A percentile compares a stretch with the other conserved stretches of the same genome.
phyloP scores from a whole-genome alignment of 2,329 filamentous ascomycete genomes.

The Ploettnerulaceae sp. region DNA sequence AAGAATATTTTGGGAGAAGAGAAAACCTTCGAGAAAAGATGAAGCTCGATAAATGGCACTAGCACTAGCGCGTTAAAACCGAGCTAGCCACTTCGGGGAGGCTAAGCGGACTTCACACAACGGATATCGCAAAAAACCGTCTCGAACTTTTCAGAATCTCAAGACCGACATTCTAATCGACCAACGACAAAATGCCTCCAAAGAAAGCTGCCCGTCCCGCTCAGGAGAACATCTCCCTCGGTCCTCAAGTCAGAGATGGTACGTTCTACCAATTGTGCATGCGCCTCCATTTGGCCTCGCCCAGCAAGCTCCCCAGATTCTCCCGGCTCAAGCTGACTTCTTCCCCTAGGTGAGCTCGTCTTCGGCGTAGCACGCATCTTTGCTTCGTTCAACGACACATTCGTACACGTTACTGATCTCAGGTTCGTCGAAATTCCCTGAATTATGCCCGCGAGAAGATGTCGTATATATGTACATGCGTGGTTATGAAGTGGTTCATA shows the following conservation, averaged over 20 bases:
- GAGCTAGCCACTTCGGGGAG: not conserved
- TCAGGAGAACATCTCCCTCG: constrained; percentile 98
- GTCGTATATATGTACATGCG: constrained; percentile 9
- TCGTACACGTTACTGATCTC: constrained; percentile 99
- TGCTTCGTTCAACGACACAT: constrained; percentile 65
- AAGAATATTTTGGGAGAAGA: not conserved
- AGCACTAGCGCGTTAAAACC: not conserved
- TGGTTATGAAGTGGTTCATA: constrained; percentile 39
- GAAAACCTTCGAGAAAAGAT: not conserved
- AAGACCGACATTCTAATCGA: not conserved
- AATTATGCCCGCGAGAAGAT: constrained; percentile 16
- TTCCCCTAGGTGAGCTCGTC: constrained; percentile 59
- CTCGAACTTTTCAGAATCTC: constrained; percentile 23
- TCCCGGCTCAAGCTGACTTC: constrained; percentile 1
- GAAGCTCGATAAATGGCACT: too few relatives aligned
- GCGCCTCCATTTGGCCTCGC: not conserved
- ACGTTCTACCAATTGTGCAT: constrained; percentile 33
- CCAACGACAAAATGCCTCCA: constrained; percentile 71
- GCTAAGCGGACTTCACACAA: not conserved
- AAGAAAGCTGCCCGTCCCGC: constrained; percentile 81
- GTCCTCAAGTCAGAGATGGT: constrained; percentile 96
- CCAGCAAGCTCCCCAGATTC: not conserved
- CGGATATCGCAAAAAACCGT: too few relatives aligned
- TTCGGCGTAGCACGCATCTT: constrained; percentile 78
- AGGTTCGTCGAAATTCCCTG: constrained; percentile 57